Percentiles rank a stretch among this genome's conserved stretches.
Conservation (phyloP, 768 basidiomycete species). For the Lyophyllum shimeji region DNA sequence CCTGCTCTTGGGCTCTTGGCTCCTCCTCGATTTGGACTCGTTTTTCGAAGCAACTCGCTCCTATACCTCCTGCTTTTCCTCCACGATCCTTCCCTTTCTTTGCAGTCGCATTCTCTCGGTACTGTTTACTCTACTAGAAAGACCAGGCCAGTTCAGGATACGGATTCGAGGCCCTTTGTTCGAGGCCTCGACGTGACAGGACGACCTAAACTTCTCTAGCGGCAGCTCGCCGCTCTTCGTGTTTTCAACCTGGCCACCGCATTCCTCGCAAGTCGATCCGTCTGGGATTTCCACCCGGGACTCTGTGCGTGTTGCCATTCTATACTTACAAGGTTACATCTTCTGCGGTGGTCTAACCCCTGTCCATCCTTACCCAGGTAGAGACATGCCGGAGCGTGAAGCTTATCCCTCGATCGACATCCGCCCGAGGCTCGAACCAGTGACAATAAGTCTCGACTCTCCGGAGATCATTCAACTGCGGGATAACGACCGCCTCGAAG, state of each 20-base stretch:
- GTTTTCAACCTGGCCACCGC: constrained; percentile 22
- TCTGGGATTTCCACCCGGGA: constrained; percentile 27
- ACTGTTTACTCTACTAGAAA: too few species aligned
- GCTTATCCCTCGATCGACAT: constrained; percentile 15
- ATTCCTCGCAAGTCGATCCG: constrained; percentile 17
- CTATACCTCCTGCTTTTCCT: constrained; percentile 12
- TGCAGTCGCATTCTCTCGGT: background rate
- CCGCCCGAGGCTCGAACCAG: constrained; percentile 19
- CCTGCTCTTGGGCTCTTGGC: constrained; percentile 10
- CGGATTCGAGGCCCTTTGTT: background rate
- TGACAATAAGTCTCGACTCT: constrained; percentile 21
- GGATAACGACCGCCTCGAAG: constrained; percentile 19
- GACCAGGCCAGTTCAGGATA: too few species aligned
- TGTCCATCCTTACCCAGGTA: constrained; percentile 17
- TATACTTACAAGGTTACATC: background rate
- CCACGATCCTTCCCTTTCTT: background rate
- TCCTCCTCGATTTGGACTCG: constrained; percentile 15
- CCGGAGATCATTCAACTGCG: constrained; percentile 5
- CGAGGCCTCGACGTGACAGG: background rate
- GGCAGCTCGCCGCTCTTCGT: constrained; percentile 8
- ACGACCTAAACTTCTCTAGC: constrained; percentile 1
- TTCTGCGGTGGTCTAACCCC: background rate
- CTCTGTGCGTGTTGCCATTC: constrained; percentile 17
- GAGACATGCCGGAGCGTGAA: constrained; percentile 28
- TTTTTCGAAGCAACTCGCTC: constrained; percentile 14